Evolutionary conservation across 768 basidiomycete species (phyloP).

Genomic region (Lactarius quietus): DNA sequence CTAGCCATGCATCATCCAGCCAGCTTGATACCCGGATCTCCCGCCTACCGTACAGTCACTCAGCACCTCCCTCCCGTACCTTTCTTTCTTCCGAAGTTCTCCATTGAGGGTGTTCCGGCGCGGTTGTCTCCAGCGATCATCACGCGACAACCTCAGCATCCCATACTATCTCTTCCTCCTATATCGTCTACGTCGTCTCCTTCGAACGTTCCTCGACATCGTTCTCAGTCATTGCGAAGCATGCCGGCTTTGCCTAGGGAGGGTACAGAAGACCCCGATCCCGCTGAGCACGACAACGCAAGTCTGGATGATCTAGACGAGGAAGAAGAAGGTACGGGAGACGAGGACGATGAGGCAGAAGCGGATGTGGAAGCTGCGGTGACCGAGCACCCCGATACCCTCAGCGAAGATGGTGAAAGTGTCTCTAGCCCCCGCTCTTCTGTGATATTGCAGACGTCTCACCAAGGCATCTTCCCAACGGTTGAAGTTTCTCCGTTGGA

Average conservation of each 20-base stretch:
- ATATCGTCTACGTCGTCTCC: slow-evolving; percentile 15
- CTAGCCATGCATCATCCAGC: slow-evolving; percentile 12
- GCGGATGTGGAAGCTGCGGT: slow-evolving; percentile 13
- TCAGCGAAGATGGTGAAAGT: slow-evolving; percentile 25
- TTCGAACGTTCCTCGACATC: neutral
- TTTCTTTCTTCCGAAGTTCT: slow-evolving; percentile 14
- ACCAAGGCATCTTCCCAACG: slow-evolving; percentile 4
- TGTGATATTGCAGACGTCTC: neutral
- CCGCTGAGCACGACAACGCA: slow-evolving; percentile 37
- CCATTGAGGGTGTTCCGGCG: slow-evolving; percentile 22
- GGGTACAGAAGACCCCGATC: slow-evolving; percentile 35
- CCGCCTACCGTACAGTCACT: neutral
- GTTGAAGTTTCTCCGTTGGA: slow-evolving; percentile 20
- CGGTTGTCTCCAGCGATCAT: slow-evolving; percentile 27
- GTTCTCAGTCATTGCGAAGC: slow-evolving; percentile 24
- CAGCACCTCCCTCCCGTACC: neutral
- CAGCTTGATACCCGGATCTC: slow-evolving; percentile 11
- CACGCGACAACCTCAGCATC: slow-evolving; percentile 24
- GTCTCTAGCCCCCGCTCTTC: neutral
- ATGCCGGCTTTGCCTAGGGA: slow-evolving; percentile 28
- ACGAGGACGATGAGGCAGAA: slow-evolving; percentile 20
- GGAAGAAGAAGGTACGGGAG: slow-evolving; percentile 35
- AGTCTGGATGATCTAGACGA: slow-evolving; percentile 35
- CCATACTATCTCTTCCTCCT: slow-evolving; percentile 24
- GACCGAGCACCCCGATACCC: slow-evolving; percentile 12